Conservation (phyloP, 2,329 filamentous ascomycete genomes). For the Nakataea oryzae region DNA sequence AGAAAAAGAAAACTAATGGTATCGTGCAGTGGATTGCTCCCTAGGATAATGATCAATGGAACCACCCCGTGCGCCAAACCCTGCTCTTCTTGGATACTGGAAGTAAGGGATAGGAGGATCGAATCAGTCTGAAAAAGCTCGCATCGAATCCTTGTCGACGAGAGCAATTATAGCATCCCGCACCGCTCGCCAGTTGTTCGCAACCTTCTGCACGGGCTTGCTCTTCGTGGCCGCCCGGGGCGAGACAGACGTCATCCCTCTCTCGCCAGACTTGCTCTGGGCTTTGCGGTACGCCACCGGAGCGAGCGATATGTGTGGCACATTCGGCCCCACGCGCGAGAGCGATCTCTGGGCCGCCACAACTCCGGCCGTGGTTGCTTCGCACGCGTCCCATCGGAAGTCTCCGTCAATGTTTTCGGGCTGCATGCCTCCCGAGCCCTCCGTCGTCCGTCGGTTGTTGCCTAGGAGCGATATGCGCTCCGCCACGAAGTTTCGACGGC, state of each 20-base stretch:
- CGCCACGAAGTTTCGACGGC: background rate
- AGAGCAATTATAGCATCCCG: background rate
- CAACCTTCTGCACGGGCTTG: background rate
- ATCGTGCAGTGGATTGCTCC: background rate
- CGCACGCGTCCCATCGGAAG: background rate
- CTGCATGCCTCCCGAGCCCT: background rate
- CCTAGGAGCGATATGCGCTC: background rate
- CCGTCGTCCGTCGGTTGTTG: background rate
- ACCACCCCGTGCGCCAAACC: background rate
- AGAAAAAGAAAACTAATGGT: background rate
- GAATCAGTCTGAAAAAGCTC: background rate
- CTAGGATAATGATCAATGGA: background rate
- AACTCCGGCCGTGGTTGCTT: background rate
- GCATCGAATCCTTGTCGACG: background rate
- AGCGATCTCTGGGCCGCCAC: background rate
- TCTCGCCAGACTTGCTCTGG: background rate
- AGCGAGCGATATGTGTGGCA: background rate
- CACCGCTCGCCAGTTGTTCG: background rate
- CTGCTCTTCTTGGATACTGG: background rate
- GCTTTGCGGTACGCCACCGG: background rate
- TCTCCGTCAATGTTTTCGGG: background rate
- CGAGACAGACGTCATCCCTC: background rate
- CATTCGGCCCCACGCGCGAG: background rate
- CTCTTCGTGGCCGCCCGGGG: background rate
- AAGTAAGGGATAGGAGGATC: background rate